Percentiles rank a stretch among this genome's conserved stretches.
phyloP scores from a whole-genome alignment of 2,329 filamentous ascomycete genomes.

The Sporothrix protearum region DNA sequence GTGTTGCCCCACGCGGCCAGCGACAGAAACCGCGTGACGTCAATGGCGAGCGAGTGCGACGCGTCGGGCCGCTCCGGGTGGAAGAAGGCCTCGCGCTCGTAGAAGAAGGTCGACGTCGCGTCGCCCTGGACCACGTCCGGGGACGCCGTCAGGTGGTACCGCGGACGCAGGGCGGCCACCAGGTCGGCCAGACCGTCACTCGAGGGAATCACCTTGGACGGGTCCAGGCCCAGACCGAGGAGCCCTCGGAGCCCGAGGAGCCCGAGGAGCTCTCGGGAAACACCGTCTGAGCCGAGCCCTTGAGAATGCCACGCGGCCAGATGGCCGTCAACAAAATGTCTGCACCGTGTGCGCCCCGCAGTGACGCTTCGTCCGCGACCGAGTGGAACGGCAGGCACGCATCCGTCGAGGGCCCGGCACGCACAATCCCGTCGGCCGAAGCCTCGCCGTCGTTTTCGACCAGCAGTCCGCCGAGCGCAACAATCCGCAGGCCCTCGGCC shows the following conservation, averaged over 20 bases:
- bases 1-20: slow-evolving; percentile 74
- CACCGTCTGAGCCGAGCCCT: slow-evolving; percentile 53
- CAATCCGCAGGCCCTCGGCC: slow-evolving; percentile 80
- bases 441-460: slow-evolving; percentile 46
- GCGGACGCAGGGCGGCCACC: slow-evolving; percentile 74
- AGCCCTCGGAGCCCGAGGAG: too few species aligned
- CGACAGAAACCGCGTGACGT: slow-evolving; percentile 84
- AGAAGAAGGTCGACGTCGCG: slow-evolving; percentile 54
- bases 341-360: slow-evolving; percentile 71
- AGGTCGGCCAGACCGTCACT: slow-evolving; percentile 74
- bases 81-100: slow-evolving; percentile 90
- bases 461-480: slow-evolving; percentile 74
- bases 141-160: slow-evolving; percentile 73
- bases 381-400: slow-evolving; percentile 76
- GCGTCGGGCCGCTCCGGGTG: slow-evolving; percentile 49
- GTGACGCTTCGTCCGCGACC: slow-evolving; percentile 67
- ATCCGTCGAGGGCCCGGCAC: slow-evolving; percentile 59
- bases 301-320: slow-evolving; percentile 75
- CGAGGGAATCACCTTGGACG: slow-evolving; percentile 49
- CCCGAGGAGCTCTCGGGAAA: too few species aligned
- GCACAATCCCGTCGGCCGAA: slow-evolving; percentile 32
- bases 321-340: slow-evolving; percentile 84
- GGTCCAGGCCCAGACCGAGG: slow-evolving; percentile 31
- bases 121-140: slow-evolving; percentile 39
- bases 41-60: slow-evolving; percentile 46